Evolutionary conservation across 352 stramenopile genomes (phyloP), one percentile per base, ranked within the genome.

Genomic region (Phytopythium kandeliae): DNA sequence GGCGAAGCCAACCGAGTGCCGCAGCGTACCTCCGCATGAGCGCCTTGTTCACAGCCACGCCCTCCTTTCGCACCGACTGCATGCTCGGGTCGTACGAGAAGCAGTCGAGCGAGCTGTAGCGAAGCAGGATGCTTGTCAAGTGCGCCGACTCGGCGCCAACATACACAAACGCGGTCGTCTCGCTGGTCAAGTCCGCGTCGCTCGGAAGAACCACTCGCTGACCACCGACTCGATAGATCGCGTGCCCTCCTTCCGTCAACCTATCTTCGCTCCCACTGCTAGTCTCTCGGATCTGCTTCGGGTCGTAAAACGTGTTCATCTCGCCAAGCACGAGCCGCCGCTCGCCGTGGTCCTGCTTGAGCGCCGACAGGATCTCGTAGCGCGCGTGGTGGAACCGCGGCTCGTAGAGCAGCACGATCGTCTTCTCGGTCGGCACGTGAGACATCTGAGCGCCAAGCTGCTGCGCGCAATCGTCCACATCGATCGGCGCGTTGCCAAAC

Each of bases 361-460:
- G 55, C 15, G 52, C 55, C 25, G 56, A 19, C 54, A 80, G 67
- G 28, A 97, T 57, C 21, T 48, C 64, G 19, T 51, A 30, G 43
- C 89, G 92, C 17, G 64, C 74, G 74, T 97, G 73, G 55, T 91
- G 72, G 63, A 96, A 98, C 48, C 74, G 80, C 6, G 92, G 81
- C 55, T 98, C 86, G 56, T 96, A 97, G 12, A 98, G 67, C 41
- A 98, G 21, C 25, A 98, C 55, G 17, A 97, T 13, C n/a, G 69
- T 79, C 36, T 87, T 84, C 24, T 55, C 54, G 6, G 55, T 53
- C 8, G 71, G 57, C 38, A 80, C 64, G 26, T 36, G 36, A 17
- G 42, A 38, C 19, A 87, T 51, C 2, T 53, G 36, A 1, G 60
- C 35, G 3, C 67, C 51, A 19, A 95, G 37, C 25, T 66, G 57